Conservation (phyloP, 2,329 filamentous ascomycete species). For the Paraphoma sp. region DNA sequence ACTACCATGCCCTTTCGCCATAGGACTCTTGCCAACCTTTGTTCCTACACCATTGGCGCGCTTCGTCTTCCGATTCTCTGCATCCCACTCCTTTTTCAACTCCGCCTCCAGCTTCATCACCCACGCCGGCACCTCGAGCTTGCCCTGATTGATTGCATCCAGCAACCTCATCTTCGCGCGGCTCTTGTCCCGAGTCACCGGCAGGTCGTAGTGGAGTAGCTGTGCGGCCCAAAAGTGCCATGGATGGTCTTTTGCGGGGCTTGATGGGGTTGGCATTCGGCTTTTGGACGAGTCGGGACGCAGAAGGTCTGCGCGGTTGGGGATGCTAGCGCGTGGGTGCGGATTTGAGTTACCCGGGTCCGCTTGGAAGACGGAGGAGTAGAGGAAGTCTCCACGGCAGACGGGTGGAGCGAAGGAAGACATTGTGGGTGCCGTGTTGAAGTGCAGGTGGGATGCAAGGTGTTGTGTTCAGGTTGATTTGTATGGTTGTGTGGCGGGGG, state of each 20-base stretch:
- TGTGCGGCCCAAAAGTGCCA: slow-evolving; percentile 70
- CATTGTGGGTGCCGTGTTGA: background rate
- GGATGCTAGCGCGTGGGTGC: slow-evolving; percentile 37
- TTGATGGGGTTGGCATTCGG: slow-evolving; percentile 4
- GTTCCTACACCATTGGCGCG: background rate
- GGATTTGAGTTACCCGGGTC: slow-evolving; percentile 40
- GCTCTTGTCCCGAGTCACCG: slow-evolving; percentile 63
- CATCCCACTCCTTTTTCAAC: slow-evolving; percentile 59
- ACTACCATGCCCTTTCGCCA: background rate
- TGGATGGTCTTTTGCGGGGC: slow-evolving; percentile 55
- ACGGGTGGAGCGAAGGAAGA: slow-evolving; percentile 34
- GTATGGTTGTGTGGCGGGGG: too few species aligned
- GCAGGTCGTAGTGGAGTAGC: slow-evolving; percentile 67
- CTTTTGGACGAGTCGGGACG: slow-evolving; percentile 30
- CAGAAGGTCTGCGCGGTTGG: slow-evolving; percentile 38
- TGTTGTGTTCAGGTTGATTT: too few species aligned
- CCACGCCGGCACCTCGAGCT: slow-evolving; percentile 57
- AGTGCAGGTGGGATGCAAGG: background rate
- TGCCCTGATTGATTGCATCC: slow-evolving; percentile 60
- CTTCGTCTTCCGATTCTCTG: background rate
- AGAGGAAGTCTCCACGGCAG: slow-evolving; percentile 34
- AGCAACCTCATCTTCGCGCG: slow-evolving; percentile 65
- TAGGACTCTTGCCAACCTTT: background rate
- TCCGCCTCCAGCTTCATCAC: slow-evolving; percentile 60
- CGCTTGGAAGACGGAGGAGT: slow-evolving; percentile 37